Evolutionary conservation across 179 eudicot species (phyloP), one percentile per base, ranked within the genome.

Genomic region (Beta macrorhiza): DNA sequence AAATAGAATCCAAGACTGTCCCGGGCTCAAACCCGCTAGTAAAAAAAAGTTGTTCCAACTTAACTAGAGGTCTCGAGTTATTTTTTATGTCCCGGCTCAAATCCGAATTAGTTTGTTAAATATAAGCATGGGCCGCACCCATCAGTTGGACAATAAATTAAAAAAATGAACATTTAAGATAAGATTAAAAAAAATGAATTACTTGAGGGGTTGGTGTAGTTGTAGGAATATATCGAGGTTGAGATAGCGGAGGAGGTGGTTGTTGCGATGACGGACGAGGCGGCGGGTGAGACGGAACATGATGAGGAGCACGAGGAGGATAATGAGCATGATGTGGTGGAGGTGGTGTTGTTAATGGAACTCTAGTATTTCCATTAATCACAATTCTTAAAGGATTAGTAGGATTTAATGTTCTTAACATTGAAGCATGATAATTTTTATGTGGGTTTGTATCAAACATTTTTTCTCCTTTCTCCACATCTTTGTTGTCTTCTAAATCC

Each of bases 361-460:
- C 6, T 19, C 79, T 44, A 87, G 84, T 45, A 73, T 86, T 83
- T 32, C 82, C 82, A 75, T 91, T 86, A 63, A 92, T 82, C 62
- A 90, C 90, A 78, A 94, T 88, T 78, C 98, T 86, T 4, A 94
- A 82, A 77, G 98, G 98, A 79, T 94, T 94, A 15, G 95, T 88
- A 49, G 90, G 89, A 80, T 91, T 91, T 84, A 94, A 84, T 68
- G 90, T 88, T 62, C 93, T 89, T 83, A 91, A 81, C 84, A 90
- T 91, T 37, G 95, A 91, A 86, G 90, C 84, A 57, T 86, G 90
- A 80, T 82, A 83, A 75, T 83, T 87, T 5, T 57, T 72, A 17
- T 80, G 85, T 9, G 83, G 78, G 42, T 80, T 74, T 51, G 22
- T 75, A 6, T 80, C 76, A 12, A 74, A 63, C 5, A 4, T 77